phyloP scores from a whole-genome alignment of 805 yeast species.

The Millerozyma miso region DNA sequence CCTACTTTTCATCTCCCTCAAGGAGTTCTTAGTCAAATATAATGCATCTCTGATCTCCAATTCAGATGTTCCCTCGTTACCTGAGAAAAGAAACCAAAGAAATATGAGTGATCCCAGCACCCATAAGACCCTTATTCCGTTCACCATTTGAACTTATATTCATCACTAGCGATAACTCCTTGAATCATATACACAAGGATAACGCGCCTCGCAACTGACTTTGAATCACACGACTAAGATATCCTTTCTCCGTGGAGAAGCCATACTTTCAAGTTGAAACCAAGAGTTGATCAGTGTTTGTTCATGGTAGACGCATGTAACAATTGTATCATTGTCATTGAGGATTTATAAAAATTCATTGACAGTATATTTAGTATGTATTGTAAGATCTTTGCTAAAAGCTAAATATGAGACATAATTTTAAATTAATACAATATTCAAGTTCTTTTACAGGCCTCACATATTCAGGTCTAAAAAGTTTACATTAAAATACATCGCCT shows the following conservation, averaged over 20 bases:
- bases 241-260: too few relatives aligned
- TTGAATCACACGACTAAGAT: neutral
- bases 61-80: conserved; percentile 4
- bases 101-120: conserved; percentile 7
- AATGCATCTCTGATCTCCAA: conserved; percentile 22
- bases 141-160: neutral
- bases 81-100: conserved; percentile 6
- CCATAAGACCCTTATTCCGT: conserved; percentile 1
- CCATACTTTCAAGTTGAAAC: too few relatives aligned
- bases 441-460: neutral
- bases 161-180: neutral
- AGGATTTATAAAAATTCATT: too few relatives aligned
- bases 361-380: too few relatives aligned
- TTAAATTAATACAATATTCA: neutral
- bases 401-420: neutral
- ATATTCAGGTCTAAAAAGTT: too few relatives aligned
- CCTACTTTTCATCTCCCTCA: conserved; percentile 15
- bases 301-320: too few relatives aligned
- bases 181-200: neutral
- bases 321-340: too few relatives aligned
- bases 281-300: too few relatives aligned
- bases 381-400: neutral
- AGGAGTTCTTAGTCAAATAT: conserved; percentile 20
- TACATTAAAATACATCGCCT: conserved; percentile 71
- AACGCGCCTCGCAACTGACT: neutral